Evolutionary conservation across 176 grass and related monocot genomes (phyloP).

Genomic region (Canna indica): DNA sequence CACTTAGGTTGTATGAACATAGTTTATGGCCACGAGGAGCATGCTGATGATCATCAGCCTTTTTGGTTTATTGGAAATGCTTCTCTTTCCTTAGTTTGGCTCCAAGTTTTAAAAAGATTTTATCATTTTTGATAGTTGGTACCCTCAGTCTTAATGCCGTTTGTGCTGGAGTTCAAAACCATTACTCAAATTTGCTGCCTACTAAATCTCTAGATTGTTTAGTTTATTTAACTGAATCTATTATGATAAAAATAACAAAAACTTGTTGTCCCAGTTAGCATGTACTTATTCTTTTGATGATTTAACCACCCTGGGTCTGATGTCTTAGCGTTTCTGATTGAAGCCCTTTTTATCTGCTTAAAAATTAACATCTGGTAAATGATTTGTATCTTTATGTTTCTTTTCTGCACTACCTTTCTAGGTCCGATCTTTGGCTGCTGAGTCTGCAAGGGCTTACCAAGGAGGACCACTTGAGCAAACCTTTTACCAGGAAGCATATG

Average conservation of each 20-base stretch:
- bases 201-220: neutral
- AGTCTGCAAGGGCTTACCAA: slow-evolving; percentile 83
- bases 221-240: neutral
- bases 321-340: too few species aligned
- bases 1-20: neutral
- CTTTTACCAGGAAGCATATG: slow-evolving; percentile 69
- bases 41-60: neutral
- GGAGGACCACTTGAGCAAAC: slow-evolving; percentile 68
- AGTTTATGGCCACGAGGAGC: neutral
- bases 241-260: neutral
- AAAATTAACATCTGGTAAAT: neutral
- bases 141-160: neutral
- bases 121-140: neutral
- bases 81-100: neutral
- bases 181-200: neutral
- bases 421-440: slow-evolving; percentile 86
- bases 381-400: neutral
- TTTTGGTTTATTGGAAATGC: neutral
- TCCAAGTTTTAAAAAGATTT: neutral
- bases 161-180: neutral
- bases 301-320: neutral
- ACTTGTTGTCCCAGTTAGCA: neutral
- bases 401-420: slow-evolving; percentile 25
- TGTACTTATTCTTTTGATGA: neutral
- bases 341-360: neutral